Base-by-base conservation (phyloP, 2,329 filamentous ascomycete genomes). In the Allantophomopsis cytisporea region DNA sequence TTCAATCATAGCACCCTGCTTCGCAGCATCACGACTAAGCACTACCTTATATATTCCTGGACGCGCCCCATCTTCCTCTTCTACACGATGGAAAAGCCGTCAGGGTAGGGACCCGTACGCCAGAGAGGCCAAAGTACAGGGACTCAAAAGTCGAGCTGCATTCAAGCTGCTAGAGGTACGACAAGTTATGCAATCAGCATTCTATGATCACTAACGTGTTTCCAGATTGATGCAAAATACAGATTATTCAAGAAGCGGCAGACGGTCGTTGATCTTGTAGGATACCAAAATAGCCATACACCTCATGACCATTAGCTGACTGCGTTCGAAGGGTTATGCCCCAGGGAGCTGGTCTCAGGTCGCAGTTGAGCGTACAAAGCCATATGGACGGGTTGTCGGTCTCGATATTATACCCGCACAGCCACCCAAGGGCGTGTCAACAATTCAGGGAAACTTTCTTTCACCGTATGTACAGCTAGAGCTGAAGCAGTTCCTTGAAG, bases 401-500 rank as follows among this genome's bases (percentile, higher is more conserved):
- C 89, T 98, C 52, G 91, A 98, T 57, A 73, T 98, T 38, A 86
- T 98, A 47, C 91, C 91, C 4, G 85, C 87, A 1, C 82, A 89
- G 56, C 89, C 93, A 5, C 91, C 91, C 0, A 77, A 73, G 52
- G 91, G 91, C 16, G 87, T 94, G n/a, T 88, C 84, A 20, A 86
- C 86, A 2, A 87, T 98, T 41, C 91, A 98, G 60, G 91, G 93
- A 36, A 84, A 98, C 57, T 96, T 98, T 48, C 66, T 96, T 32
- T 82, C 79, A 5, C 70, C 76, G 0, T 60, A 63, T 2, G 79
- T 95, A n/a, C 83, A 83, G 57, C 70, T 66, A 16, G 73, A 89
- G 57, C 79, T 94, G 31, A 80, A 81, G 56, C 69, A 76, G 5
- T 91, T 88, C 53, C 73, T 98, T 32, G 61, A 68, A 36, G 73